Conservation (phyloP, 2,329 filamentous ascomycete species). For the Talaromyces islandicus region DNA sequence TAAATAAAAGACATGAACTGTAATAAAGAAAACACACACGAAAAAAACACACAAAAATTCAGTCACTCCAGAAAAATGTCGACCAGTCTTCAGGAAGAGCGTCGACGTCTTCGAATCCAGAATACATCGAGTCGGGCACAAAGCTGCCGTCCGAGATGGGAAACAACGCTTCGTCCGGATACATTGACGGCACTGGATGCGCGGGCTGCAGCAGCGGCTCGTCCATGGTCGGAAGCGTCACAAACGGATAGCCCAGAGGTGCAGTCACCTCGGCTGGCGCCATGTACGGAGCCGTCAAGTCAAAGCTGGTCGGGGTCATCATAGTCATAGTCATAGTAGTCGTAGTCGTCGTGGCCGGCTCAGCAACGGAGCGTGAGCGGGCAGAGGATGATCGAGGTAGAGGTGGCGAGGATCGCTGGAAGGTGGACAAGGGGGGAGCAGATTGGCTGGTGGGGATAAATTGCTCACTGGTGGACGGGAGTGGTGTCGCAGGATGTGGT, state of each 20-base stretch:
- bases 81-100: conserved; percentile 45
- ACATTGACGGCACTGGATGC: background rate
- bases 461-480: conserved; percentile 12
- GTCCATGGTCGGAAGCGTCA: conserved; percentile 9
- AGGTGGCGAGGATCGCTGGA: conserved; percentile 4
- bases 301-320: background rate
- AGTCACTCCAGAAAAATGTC: conserved; percentile 24
- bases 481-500: conserved; percentile 13
- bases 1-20: background rate
- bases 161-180: conserved; percentile 8
- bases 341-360: background rate
- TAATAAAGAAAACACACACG: background rate
- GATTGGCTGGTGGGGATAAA: conserved; percentile 5
- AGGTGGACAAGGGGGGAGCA: background rate
- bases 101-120: conserved; percentile 20
- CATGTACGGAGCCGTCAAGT: background rate
- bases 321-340: background rate
- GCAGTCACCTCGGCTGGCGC: background rate
- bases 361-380: background rate
- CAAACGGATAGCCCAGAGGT: conserved; percentile 9
- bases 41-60: background rate
- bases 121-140: conserved; percentile 9
- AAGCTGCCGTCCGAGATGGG: conserved; percentile 6
- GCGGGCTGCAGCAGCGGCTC: conserved; percentile 5
- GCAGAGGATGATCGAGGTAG: background rate